Percentiles rank a stretch among this genome's conserved stretches.
Evolutionary conservation across 2,329 filamentous ascomycete species (phyloP).

Genomic region (Hirsutella thompsonii): DNA sequence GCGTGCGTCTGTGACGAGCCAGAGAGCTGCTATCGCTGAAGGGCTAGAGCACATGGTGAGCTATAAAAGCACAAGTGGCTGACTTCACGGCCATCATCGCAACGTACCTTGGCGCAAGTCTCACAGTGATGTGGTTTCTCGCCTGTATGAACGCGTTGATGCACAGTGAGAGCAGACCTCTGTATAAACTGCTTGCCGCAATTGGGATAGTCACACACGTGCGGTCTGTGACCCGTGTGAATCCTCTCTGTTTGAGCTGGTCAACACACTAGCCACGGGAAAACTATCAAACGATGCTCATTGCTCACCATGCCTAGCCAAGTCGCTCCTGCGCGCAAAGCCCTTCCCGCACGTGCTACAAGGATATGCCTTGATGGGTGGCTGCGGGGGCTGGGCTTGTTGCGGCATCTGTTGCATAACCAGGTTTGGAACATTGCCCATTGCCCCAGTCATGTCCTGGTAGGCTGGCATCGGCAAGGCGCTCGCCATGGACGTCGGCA

Average conservation of each 20-base stretch:
- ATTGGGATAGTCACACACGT: constrained; percentile 77
- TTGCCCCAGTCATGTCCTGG: constrained; percentile 17
- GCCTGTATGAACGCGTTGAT: constrained; percentile 89
- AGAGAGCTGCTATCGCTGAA: constrained; percentile 95
- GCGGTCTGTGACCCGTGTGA: constrained; percentile 80
- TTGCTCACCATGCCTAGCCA: constrained; percentile 81
- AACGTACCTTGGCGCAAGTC: constrained; percentile 78
- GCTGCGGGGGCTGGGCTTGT: constrained; percentile 18
- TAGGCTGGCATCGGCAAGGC: constrained; percentile 29
- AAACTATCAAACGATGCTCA: too few species aligned
- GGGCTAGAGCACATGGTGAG: constrained; percentile 39
- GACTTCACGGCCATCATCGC: background rate
- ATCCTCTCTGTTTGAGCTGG: constrained; percentile 64
- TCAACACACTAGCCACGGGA: background rate
- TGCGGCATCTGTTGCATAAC: constrained; percentile 24
- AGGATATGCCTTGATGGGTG: constrained; percentile 58
- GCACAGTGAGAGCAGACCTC: constrained; percentile 86
- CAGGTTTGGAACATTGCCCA: constrained; percentile 24
- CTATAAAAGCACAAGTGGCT: background rate
- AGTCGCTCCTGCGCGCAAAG: constrained; percentile 86
- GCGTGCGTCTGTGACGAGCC: constrained; percentile 84
- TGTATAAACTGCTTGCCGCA: constrained; percentile 98
- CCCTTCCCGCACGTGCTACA: constrained; percentile 85
- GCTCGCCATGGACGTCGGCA: constrained; percentile 28
- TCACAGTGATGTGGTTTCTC: constrained; percentile 99